A percentile compares a stretch with the other conserved stretches of the same genome.
phyloP scores from a whole-genome alignment of 23 red algal genomes.

The Gracilariopsis chorda region DNA sequence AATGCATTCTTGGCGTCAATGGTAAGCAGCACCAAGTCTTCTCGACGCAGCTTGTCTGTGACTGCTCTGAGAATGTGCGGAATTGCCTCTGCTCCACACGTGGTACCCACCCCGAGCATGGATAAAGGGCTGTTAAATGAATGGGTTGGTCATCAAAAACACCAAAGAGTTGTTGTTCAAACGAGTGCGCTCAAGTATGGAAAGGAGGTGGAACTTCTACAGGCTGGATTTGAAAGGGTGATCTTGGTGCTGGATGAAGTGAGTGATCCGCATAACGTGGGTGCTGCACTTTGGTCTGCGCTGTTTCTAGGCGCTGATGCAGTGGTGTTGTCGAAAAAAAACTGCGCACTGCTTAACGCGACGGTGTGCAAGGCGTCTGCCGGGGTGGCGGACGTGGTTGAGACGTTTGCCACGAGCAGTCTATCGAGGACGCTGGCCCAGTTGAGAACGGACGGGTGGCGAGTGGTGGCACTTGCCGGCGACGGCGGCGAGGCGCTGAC shows the following conservation, averaged over 20 bases:
- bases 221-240: background rate
- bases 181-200: conserved; percentile 46
- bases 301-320: conserved; percentile 87
- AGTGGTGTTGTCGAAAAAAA: conserved; percentile 66
- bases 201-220: conserved; percentile 40
- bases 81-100: too few relatives aligned
- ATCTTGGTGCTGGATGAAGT: conserved; percentile 88
- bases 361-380: conserved; percentile 85
- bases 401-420: conserved; percentile 47
- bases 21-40: background rate
- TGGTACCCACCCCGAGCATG: too few relatives aligned
- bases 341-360: conserved; percentile 65
- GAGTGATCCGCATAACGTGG: conserved; percentile 89
- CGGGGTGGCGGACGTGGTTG: conserved; percentile 87
- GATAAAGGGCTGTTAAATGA: conserved; percentile 88
- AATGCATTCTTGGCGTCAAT: conserved; percentile 29
- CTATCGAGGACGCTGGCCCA: conserved; percentile 69
- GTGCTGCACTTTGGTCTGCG: conserved; percentile 74
- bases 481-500: background rate
- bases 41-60: background rate
- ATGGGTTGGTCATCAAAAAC: conserved; percentile 67
- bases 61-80: background rate
- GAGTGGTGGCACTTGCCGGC: conserved; percentile 65
- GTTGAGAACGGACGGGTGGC: conserved; percentile 66
- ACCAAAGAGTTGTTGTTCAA: conserved; percentile 89